Conservation (phyloP, 2,329 filamentous ascomycete genomes). For the Colletotrichum tropicale region DNA sequence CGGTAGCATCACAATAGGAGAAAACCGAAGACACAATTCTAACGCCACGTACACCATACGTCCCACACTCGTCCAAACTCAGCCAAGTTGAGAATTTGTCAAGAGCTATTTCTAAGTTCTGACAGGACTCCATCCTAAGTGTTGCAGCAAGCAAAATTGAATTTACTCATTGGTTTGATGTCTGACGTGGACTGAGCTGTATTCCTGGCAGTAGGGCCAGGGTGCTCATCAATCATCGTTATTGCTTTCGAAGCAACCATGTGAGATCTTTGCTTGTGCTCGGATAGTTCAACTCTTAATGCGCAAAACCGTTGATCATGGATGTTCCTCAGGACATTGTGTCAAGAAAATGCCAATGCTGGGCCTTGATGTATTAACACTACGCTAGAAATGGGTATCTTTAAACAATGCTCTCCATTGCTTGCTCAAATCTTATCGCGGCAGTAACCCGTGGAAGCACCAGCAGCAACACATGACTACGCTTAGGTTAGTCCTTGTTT, state of each 20-base stretch:
- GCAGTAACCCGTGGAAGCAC: not conserved
- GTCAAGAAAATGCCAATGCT: not conserved
- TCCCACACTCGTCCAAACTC: too few species aligned
- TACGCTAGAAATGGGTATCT: not conserved
- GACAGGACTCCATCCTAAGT: too few species aligned
- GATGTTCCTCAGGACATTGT: not conserved
- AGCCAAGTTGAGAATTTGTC: too few species aligned
- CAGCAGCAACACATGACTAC: not conserved
- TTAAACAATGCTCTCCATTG: not conserved
- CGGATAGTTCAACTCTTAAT: accelerated
- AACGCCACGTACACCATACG: too few species aligned
- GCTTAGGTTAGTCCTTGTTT: not conserved
- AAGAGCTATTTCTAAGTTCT: too few species aligned
- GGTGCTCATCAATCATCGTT: not conserved
- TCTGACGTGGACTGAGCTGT: not conserved
- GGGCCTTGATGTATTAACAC: not conserved
- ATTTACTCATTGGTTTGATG: not conserved
- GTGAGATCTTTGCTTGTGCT: accelerated
- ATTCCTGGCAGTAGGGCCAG: not conserved
- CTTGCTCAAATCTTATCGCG: not conserved
- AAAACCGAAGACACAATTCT: too few species aligned
- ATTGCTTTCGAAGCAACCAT: accelerated
- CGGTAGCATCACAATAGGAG: too few species aligned
- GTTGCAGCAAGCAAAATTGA: too few species aligned
- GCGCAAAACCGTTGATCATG: not conserved